Conservation (phyloP, 176 grass and related monocot genomes). For the Aegilops longissima region DNA sequence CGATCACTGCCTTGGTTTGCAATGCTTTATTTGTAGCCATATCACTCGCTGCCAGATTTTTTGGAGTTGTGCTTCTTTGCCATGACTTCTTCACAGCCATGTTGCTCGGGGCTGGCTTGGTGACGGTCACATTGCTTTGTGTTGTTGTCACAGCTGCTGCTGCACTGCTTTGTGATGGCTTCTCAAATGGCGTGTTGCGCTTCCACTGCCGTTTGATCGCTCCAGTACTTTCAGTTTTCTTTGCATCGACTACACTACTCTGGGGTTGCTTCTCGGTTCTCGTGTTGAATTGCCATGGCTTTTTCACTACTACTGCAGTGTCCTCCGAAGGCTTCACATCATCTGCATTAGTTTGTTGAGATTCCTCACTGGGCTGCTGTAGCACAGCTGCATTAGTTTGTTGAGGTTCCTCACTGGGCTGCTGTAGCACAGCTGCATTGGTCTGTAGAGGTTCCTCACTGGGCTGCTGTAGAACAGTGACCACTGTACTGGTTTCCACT, state of each 20-base stretch:
- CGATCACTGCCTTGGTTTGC: conserved; percentile 23
- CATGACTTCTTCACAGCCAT: conserved; percentile 28
- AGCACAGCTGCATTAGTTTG: not conserved
- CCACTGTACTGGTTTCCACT: conserved; percentile 27
- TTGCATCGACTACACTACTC: conserved; percentile 38
- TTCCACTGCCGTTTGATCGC: conserved; percentile 46
- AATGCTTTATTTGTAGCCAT: conserved; percentile 8
- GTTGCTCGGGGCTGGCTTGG: conserved; percentile 22
- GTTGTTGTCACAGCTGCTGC: conserved; percentile 5
- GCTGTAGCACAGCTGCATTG: not conserved
- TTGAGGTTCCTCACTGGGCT: conserved; percentile 25
- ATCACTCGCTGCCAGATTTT: conserved; percentile 9
- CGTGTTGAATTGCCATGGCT: conserved; percentile 36
- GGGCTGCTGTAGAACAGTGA: conserved; percentile 20
- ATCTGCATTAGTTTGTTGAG: conserved; percentile 24
- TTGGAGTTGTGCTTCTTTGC: conserved; percentile 41
- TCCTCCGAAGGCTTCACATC: conserved; percentile 28
- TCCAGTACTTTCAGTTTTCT: conserved; percentile 33
- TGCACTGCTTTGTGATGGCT: conserved; percentile 25
- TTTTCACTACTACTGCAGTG: conserved; percentile 16
- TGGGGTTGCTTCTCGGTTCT: conserved; percentile 36
- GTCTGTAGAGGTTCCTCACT: conserved; percentile 5
- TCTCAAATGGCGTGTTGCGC: conserved; percentile 25
- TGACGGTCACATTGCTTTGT: conserved; percentile 24
- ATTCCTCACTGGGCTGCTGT: not conserved